Evolutionary conservation across 768 basidiomycete genomes (phyloP), one percentile per base, ranked within the genome.

Genomic region (Kondoa subrosea): DNA sequence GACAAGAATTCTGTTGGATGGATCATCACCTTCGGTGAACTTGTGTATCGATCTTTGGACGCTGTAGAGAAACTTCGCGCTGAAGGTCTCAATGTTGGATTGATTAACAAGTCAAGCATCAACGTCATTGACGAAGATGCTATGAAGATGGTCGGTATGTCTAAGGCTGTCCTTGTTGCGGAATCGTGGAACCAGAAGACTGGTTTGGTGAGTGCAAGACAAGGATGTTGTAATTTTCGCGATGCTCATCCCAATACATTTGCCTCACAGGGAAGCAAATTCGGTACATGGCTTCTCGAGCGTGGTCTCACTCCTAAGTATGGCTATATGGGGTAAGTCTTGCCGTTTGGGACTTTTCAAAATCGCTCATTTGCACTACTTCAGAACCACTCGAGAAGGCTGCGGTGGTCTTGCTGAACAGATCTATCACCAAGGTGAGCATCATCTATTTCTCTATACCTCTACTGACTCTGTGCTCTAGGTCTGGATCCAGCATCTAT

Each of bases 121-220:
- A 90, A 90, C 76, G 75, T 89, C 30, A 84, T 91, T 15, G 89
- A 91, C 76, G 89, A 91, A 76, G 77, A 88, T 79, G 84, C 85
- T 70, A 65, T 87, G 71, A 80, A 75, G 76, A 87, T 88, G 80
- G 82, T 87, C 58, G 89, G 89, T 4, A 72, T 80, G 29, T 85
- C 82, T 72, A 83, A 82, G 25, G 90, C 90, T 77, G 88, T 91
- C 31, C 81, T 91, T 32, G 84, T 91, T 56, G 88, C 87, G 17
- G 89, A 91, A 79, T 87, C 87, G 21, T 80, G 87, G 67, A 91
- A 88, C 79, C 87, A 87, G 78, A 89, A 88, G 84, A 91, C 89
- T 4, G 89, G 88, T 56, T 34, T 63, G 12, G 40, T 50, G 21
- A 8, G 40, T 50, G 40, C 8, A 8, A 15, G 66, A 69, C 15